Conservation (phyloP, 73 alveolate species). For the Paramecium primaurelia region DNA sequence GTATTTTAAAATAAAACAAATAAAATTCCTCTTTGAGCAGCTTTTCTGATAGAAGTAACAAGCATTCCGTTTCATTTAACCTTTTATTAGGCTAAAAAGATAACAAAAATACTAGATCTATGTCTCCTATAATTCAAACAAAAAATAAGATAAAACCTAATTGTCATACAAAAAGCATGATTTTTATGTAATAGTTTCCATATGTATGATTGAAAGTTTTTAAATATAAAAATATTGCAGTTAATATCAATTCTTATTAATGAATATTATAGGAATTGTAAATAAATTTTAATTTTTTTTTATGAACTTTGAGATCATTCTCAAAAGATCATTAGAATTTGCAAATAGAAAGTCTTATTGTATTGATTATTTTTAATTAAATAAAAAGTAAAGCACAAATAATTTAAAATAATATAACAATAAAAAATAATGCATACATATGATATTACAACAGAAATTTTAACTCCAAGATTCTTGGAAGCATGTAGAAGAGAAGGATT, state of each 20-base stretch:
- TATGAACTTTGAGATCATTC: too few species aligned
- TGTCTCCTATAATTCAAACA: neutral
- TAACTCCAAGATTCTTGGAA: conserved; percentile 43
- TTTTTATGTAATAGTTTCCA: neutral
- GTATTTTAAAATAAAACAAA: neutral
- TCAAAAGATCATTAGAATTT: neutral
- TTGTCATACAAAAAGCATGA: neutral
- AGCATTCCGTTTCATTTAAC: neutral
- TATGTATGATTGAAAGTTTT: neutral
- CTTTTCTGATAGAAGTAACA: neutral
- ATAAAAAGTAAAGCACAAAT: neutral
- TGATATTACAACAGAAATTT: neutral
- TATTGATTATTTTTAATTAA: neutral
- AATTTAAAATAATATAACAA: neutral
- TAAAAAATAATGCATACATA: neutral
- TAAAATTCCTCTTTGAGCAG: neutral
- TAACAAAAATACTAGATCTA: neutral
- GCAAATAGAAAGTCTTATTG: neutral
- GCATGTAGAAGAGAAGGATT: conserved; percentile 50
- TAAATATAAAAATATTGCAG: neutral
- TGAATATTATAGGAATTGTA: neutral
- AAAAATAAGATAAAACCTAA: neutral
- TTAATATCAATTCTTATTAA: too few species aligned
- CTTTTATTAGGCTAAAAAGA: neutral
- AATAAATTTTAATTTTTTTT: too few species aligned